Conservation (phyloP, 208 protist genomes). For the Trypanosoma vivax region DNA sequence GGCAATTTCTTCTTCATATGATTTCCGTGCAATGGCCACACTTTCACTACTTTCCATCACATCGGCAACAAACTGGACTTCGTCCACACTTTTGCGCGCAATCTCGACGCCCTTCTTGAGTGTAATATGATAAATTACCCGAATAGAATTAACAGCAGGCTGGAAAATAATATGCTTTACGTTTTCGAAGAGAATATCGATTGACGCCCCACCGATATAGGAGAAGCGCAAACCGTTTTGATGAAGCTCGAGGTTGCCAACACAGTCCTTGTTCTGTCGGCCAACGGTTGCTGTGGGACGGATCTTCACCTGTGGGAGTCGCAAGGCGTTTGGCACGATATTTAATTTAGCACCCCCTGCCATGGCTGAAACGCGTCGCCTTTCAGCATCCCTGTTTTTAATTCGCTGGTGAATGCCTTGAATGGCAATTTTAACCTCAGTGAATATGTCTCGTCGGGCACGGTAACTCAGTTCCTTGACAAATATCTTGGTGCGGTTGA, state of each 20-base stretch:
- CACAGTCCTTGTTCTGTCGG: conserved; percentile 69
- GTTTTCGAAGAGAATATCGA: conserved; percentile 95
- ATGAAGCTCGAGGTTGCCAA: conserved; percentile 92
- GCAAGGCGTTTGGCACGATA: conserved; percentile 26
- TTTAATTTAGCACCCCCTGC: conserved; percentile 41
- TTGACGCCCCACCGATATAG: conserved; percentile 56
- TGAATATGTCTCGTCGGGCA: conserved; percentile 48
- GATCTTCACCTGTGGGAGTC: conserved; percentile 86
- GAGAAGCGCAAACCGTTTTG: conserved; percentile 94
- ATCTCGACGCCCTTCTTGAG: conserved; percentile 95
- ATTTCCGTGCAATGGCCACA: conserved; percentile 39
- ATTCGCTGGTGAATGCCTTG: conserved; percentile 65
- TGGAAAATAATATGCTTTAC: conserved; percentile 97
- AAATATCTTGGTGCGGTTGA: conserved; percentile 80
- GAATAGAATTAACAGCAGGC: conserved; percentile 85
- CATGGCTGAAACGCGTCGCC: conserved; percentile 39
- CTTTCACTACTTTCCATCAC: conserved; percentile 90
- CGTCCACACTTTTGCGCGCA: conserved; percentile 92
- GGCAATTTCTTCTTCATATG: conserved; percentile 70
- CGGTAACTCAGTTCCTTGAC: conserved; percentile 86
- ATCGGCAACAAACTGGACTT: conserved; percentile 96
- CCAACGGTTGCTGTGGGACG: conserved; percentile 77
- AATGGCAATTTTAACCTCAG: conserved; percentile 44
- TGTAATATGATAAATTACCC: conserved; percentile 95
- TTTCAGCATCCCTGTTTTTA: conserved; percentile 64